These are phyloP conservation scores for Rhodotorula kratochvilovae DNA, from an alignment of 768 basidiomycete species.

Conservation along the genomic window DNA sequence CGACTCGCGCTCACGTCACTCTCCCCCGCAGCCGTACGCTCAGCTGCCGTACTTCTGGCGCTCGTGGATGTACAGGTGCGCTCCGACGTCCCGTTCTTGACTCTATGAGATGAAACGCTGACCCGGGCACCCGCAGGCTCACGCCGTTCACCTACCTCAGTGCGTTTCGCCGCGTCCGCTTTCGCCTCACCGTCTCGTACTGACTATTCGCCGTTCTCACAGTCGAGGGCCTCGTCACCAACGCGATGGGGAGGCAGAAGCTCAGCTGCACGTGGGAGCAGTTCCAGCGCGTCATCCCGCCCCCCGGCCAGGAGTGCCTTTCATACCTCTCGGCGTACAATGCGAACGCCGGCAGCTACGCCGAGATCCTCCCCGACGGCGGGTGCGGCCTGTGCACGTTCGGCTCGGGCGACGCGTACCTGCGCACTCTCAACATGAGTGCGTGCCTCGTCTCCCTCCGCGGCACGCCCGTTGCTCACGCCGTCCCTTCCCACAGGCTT, in stretches of 20 bases:
- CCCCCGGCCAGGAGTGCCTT: conserved; percentile 36
- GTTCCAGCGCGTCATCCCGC: conserved; percentile 38
- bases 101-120: not conserved
- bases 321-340: conserved; percentile 35
- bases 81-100: not conserved
- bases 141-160: conserved; percentile 27
- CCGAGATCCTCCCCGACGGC: conserved; percentile 30
- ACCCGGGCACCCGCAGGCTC: not conserved
- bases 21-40: not conserved
- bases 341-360: conserved; percentile 27
- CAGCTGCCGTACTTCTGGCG: conserved; percentile 52
- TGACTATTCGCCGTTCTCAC: conserved; percentile 56
- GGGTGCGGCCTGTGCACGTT: conserved; percentile 32
- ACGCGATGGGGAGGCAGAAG: conserved; percentile 26
- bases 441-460: not conserved
- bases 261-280: conserved; percentile 28
- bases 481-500: not conserved
- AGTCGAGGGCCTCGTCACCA: conserved; percentile 54
- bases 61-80: conserved; percentile 57
- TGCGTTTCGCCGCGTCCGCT: not conserved
- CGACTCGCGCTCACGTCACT: not conserved
- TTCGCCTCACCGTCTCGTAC: not conserved
- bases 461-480: not conserved
- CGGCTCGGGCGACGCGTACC: conserved; percentile 36
- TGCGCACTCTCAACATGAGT: conserved; percentile 33